Evolutionary conservation across 1,139 yeast genomes (phyloP), one percentile per base, ranked within the genome.

Genomic region (Saccharomyces pastorianus): DNA sequence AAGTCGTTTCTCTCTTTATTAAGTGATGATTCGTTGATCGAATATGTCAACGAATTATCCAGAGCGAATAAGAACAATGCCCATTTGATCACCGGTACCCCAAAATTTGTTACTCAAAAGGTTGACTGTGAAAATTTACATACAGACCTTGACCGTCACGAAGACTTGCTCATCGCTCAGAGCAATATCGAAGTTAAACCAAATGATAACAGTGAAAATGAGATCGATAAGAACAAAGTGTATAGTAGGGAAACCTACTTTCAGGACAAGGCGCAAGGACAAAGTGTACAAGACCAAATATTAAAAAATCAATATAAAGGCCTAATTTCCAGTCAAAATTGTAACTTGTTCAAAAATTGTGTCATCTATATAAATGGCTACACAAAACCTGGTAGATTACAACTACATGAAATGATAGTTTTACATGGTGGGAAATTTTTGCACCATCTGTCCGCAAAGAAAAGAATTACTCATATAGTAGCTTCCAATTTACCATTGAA

Each of bases 341-440:
- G 74, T 0, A 75, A 73, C 0, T 72, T 90, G 0, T 90, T 93
- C 65, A 63, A 71, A 52, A 82, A 78, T 2, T 87, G 93, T 66
- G 71, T 75, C 1, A 76, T 91, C 4, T 83, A 85, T 66, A 89
- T 93, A 25, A 91, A 90, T 64, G 99, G 99, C 0, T 83, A 85
- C 64, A 93, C 98, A 0, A 72, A 71, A 2, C 97, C 98, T 0
- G 82, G 93, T 6, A 77, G 89, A 14, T 74, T 79, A 50, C 87
- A 83, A 59, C 74, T 93, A 29, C 93, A 88, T 64, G 77, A 84
- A 55, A 64, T 88, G 59, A 83, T 93, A 4, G 81, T 88, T 3
- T 63, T 82, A 7, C 80, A 90, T 67, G 98, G 98, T 0, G 99
- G 99, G 0, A 77, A 73, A 55, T 88, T 88, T 61, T 68, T 86